Evolutionary conservation across 768 basidiomycete species (phyloP).

Genomic region (Cystobasidiopsis lactophilus): DNA sequence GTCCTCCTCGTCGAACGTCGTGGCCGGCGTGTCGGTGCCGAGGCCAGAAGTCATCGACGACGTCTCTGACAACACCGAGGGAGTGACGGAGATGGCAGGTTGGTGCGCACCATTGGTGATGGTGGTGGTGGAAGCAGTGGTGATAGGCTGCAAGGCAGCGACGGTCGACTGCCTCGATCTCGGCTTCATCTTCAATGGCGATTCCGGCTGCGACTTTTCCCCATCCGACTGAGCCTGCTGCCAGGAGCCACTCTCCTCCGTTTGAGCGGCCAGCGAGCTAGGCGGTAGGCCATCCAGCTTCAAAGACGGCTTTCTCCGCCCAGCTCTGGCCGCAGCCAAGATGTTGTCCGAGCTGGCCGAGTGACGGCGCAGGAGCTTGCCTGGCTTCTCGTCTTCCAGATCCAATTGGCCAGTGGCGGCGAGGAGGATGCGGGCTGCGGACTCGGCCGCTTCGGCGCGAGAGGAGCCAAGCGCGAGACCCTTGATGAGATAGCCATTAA

Average conservation of each 20-base stretch:
- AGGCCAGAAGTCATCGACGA: conserved; percentile 5
- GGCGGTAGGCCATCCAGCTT: too few species aligned
- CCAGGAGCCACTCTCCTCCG: too few species aligned
- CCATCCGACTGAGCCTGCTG: background rate
- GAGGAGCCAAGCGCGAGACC: conserved; percentile 28
- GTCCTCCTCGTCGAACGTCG: conserved; percentile 7
- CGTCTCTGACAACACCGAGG: conserved; percentile 5
- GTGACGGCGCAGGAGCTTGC: background rate
- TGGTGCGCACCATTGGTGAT: background rate
- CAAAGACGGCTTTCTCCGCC: background rate
- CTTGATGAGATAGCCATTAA: conserved; percentile 85
- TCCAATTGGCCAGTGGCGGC: conserved; percentile 16
- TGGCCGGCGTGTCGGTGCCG: conserved; percentile 13
- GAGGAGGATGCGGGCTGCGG: conserved; percentile 25
- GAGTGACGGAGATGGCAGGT: background rate
- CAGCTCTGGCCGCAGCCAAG: background rate
- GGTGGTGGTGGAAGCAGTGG: background rate
- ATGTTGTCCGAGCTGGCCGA: background rate
- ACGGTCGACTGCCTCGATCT: background rate
- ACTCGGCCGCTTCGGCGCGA: conserved; percentile 25
- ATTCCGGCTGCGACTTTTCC: background rate
- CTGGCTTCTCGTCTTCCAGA: conserved; percentile 3
- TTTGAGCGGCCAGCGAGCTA: too few species aligned
- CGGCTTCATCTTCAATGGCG: background rate
- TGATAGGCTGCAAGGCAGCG: background rate